Base-by-base conservation (phyloP, 176 grass and related monocot species). In the Triticum monococcum region DNA sequence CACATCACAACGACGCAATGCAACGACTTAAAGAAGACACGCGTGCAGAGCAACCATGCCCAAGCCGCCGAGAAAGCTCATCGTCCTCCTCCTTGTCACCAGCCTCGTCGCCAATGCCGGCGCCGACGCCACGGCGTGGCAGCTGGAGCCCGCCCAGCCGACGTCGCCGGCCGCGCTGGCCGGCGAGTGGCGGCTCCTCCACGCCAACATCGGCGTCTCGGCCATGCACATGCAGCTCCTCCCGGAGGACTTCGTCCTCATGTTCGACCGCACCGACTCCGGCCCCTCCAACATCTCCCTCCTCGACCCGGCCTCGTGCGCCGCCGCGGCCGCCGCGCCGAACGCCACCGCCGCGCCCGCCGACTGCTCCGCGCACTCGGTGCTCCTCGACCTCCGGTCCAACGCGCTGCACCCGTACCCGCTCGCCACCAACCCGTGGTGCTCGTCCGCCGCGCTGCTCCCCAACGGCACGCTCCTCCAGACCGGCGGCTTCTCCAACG, bases 151-250 rank as follows among this genome's bases (percentile, higher is more conserved):
- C 23, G 41, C 33, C 6, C 17, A 5, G 9, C 1, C 43, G 5
- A 54, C 18, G 28, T 10, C 17, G 1, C 26, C 30, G 6, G 18
- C 25, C 4, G 40, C 43, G 31, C 17, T 68, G 50, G 57, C 78
- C 36, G 91, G 93, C 18, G 75, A 90, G 86, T 98, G 95, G 95
- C 85, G 69, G 43, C 85, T 98, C 52, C 91, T 98, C 18, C 91
- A 90, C 50, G 82, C 83, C 22, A 95, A 81, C 89, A 95, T 90
- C 60, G 95, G 95, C 83, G 87, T 98, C 7, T 94, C 90, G 4
- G 95, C 88, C 52, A 98, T 98, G 95, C 95, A 95, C 89, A 95
- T 98, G 93, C 95, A 98, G 64, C 87, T 98, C 1, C 91, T 95
- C 18, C 93, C 95, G 0, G 89, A 83, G 10, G 86, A 98, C 81